Evolutionary conservation across 2,329 filamentous ascomycete species (phyloP), one percentile per base, ranked within the genome.

Genomic region (Aspergillus pseudoterreus): DNA sequence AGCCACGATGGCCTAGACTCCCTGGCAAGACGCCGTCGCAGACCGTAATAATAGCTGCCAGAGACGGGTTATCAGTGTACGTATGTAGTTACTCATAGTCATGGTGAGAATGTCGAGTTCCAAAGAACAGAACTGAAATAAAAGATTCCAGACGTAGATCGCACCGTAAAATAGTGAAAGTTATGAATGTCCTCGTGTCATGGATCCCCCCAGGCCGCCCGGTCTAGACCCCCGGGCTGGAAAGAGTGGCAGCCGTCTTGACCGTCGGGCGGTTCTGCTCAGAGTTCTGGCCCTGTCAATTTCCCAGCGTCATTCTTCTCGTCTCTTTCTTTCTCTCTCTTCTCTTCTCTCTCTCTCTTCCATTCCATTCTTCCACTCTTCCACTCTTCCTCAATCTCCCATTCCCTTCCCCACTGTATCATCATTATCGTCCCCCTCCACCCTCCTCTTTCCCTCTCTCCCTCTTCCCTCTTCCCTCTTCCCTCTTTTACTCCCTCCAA

Each of bases 1-100:
- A 57, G 55, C 57, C 55, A 59, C 55, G 55, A 45, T 44, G 55
- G 58, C 47, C 58, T 61, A 61, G 58, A 59, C 55, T 55, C n/a
- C 4, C 43, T 54, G 53, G 53, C 58, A 50, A 50, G 49, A 45
- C 46, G 15, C 22, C 27, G 43, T 51, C 35, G 14, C 35, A 12
- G 11, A n/a, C 33, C 10, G 33, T 35, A n/a, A n/a, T 41, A 15
- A 41, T 41, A 15, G 17, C 38, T 19, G 19, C 2, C 19, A 19
- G 2, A 19, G 2, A 19, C 19, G 3, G 19, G 19, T 19, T 19
- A 19, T 19, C 19, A 19, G 19, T 19, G 4, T 19, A 19, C 19
- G 19, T 19, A 19, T 19, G 19, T 19, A 19, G 19, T 2, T 19
- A 19, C 19, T 19, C 19, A 30, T 2, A 30, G 27, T 27, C 27